Base-by-base conservation (phyloP, 371 early-diverging fungal species). In the Neoconidiobolus thromboides region DNA sequence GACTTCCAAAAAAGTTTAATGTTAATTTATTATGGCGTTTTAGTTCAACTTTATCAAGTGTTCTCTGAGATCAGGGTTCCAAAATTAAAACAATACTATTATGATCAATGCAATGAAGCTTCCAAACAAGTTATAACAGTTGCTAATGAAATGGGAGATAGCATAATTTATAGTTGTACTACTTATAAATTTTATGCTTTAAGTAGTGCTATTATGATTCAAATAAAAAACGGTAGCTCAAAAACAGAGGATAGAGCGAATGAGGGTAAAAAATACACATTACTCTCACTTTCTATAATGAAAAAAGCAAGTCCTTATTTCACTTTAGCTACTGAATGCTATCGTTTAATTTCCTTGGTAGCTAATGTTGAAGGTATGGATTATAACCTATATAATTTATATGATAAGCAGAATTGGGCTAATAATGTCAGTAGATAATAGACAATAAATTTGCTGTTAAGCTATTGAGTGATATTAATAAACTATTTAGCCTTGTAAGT, bases 121-220 rank as follows among this genome's bases (percentile, higher is more conserved):
- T 14, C 52, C 37, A n/a, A 26, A 9, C 52, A 36, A 51, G 52
- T 38, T 26, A 38, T 51, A 51, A 57, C 14, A 12, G 4, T 49
- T 4, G 49, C 49, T 49, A 49, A 12, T 26, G 49, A 49, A 49
- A 14, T 26, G 14, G 49, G 14, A 5, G 49, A 49, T 26, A 49
- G 26, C 10, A 26, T 26, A 14, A 49, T 49, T 26, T 12, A 49
- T 14, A 44, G 43, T n/a, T 41, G 43, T 14, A 57, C 41, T 6
- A 57, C 57, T 9, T 57, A 57, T 26, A 7, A 44, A 10, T 57
- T 57, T 40, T 57, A 57, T 41, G 41, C 43, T 44, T 46, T 57
- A 3, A 40, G 57, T 10, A 40, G 14, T 44, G 57, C 57, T 44
- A 37, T 46, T 44, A 15, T 57, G 38, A 43, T 38, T 26, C 57